phyloP scores from a whole-genome alignment of 2,329 filamentous ascomycete genomes.

The Dactylella cylindrospora region DNA sequence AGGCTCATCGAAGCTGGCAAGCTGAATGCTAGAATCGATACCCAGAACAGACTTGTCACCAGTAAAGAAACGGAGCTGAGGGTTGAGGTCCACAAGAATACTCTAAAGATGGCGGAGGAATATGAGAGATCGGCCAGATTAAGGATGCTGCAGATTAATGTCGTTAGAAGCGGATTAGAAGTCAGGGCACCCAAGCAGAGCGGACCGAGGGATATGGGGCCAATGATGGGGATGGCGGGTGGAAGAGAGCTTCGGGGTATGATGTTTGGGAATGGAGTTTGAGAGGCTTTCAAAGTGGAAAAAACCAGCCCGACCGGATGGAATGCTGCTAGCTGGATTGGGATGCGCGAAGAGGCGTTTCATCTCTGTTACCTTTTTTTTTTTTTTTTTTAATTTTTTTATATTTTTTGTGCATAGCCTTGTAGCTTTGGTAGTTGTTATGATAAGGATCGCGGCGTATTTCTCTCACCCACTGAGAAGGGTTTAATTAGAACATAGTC shows the following conservation, averaged over 20 bases:
- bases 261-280: constrained; percentile 42
- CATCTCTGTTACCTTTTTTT: neutral
- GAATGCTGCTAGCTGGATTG: no score
- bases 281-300: no score
- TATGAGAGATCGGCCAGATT: constrained; percentile 76
- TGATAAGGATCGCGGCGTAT: no score
- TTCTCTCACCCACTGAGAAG: no score
- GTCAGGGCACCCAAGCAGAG: constrained; percentile 55
- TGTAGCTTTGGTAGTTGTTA: neutral
- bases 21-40: constrained; percentile 78
- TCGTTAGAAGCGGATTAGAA: constrained; percentile 74
- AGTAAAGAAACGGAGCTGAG: constrained; percentile 69
- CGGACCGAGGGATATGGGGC: constrained; percentile 1
- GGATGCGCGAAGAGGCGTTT: neutral
- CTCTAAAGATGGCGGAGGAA: constrained; percentile 66
- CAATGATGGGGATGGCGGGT: constrained; percentile 1
- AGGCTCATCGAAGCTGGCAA: constrained; percentile 72
- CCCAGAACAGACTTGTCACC: constrained; percentile 75
- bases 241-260: constrained; percentile 34
- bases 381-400: neutral
- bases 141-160: constrained; percentile 74
- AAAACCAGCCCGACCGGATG: no score
- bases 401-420: neutral
- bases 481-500: no score
- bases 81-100: constrained; percentile 67